Conservation (phyloP, 1,139 yeast species). For the Yamadazyma taylorii region DNA sequence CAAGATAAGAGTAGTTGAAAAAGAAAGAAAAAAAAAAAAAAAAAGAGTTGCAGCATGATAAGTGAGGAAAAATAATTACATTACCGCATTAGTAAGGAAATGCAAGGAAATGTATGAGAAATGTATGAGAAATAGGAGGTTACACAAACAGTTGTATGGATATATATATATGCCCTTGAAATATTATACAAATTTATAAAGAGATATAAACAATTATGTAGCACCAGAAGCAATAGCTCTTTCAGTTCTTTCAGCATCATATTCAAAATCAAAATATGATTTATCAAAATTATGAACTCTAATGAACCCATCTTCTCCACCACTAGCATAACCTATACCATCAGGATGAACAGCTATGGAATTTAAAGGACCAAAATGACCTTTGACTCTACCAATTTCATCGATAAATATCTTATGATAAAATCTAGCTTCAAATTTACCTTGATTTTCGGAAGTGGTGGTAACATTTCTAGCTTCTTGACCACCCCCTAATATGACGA, state of each 20-base stretch:
- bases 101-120: neutral
- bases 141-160: no score
- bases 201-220: constrained; percentile 6
- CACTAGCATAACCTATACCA: constrained; percentile 91
- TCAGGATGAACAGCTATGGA: constrained; percentile 92
- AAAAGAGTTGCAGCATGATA: neutral
- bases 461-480: constrained; percentile 99
- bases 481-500: constrained; percentile 96
- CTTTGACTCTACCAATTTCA: constrained; percentile 95
- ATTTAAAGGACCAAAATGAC: constrained; percentile 98
- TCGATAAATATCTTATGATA: constrained; percentile 94
- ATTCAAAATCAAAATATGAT: constrained; percentile 86
- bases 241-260: constrained; percentile 87
- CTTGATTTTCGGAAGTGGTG: constrained; percentile 89
- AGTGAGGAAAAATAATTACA: constrained; percentile 1
- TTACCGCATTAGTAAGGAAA: neutral
- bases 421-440: constrained; percentile 95
- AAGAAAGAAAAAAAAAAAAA: neutral
- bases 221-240: constrained; percentile 42
- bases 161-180: neutral
- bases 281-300: constrained; percentile 94
- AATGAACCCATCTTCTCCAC: constrained; percentile 97
- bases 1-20: no score
- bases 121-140: neutral
- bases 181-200: constrained; percentile 3